phyloP scores from a whole-genome alignment of 2,329 filamentous ascomycete genomes.

The Zalaria sp. region DNA sequence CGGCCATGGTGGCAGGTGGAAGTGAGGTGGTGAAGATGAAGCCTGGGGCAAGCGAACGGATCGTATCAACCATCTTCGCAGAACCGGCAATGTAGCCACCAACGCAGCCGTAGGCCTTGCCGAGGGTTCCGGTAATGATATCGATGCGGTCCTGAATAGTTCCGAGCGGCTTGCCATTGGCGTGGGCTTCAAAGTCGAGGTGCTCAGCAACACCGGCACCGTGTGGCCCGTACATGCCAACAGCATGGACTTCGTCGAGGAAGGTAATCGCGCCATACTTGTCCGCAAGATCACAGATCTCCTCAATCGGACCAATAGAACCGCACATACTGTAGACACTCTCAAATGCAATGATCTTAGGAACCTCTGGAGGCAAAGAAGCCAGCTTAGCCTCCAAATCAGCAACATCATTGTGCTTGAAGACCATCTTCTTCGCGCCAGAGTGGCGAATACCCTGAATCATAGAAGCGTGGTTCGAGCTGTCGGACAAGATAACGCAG shows the following conservation, averaged over 20 bases:
- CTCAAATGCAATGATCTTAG: slow-evolving; percentile 98
- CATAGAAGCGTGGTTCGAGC: slow-evolving; percentile 96
- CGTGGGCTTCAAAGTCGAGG: slow-evolving; percentile 81
- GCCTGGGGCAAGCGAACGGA: slow-evolving; percentile 86
- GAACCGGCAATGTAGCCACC: slow-evolving; percentile 95
- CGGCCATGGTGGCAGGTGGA: slow-evolving; percentile 92
- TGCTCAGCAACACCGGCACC: slow-evolving; percentile 96
- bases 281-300: slow-evolving; percentile 89
- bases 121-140: slow-evolving; percentile 93
- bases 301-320: slow-evolving; percentile 87
- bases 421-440: slow-evolving; percentile 89
- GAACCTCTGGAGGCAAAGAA: slow-evolving; percentile 66
- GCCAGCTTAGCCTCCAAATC: slow-evolving; percentile 89
- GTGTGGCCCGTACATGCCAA: slow-evolving; percentile 96
- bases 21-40: slow-evolving; percentile 99
- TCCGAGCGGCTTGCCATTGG: slow-evolving; percentile 57
- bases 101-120: slow-evolving; percentile 95
- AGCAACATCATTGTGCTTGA: slow-evolving; percentile 93
- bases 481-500: slow-evolving; percentile 96
- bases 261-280: slow-evolving; percentile 98
- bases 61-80: slow-evolving; percentile 72
- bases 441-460: slow-evolving; percentile 98
- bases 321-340: slow-evolving; percentile 99
- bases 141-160: slow-evolving; percentile 93
- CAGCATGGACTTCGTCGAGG: slow-evolving; percentile 94